Percentiles rank a stretch among this genome's conserved stretches.
Evolutionary conservation across 78 protist genomes (phyloP).

Genomic region (Dictyostelium citrinum): DNA sequence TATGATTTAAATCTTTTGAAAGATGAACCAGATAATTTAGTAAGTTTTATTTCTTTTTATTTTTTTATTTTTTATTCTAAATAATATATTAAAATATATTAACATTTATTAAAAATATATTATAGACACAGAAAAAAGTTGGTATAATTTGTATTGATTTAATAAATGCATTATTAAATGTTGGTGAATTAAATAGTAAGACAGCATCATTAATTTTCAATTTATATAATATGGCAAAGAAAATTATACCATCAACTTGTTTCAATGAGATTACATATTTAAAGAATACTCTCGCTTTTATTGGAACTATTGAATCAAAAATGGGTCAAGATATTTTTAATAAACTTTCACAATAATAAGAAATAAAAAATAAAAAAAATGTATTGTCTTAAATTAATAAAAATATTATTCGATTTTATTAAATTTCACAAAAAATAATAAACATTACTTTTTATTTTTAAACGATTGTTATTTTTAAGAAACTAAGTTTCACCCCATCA

Average conservation of each 20-base stretch:
- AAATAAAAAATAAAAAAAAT: background rate
- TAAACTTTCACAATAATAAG: background rate
- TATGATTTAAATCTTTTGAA: constrained; percentile 39
- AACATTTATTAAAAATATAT: background rate
- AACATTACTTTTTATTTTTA: too few relatives aligned
- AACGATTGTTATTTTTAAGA: too few relatives aligned
- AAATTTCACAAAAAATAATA: too few relatives aligned
- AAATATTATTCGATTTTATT: too few relatives aligned
- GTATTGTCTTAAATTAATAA: too few relatives aligned
- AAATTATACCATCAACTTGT: constrained; percentile 23
- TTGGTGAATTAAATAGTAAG: constrained; percentile 55
- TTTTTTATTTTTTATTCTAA: background rate
- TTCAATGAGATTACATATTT: constrained; percentile 31
- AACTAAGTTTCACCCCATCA: too few relatives aligned
- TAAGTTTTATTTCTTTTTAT: background rate
- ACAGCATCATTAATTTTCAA: constrained; percentile 65
- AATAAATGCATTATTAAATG: constrained; percentile 25
- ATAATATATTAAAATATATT: background rate
- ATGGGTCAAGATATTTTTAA: constrained; percentile 24
- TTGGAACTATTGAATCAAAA: constrained; percentile 32
- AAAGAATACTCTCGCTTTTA: constrained; percentile 18
- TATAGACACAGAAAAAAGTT: constrained; percentile 69
- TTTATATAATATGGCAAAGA: constrained; percentile 68
- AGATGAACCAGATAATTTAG: constrained; percentile 73
- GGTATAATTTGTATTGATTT: constrained; percentile 50